A percentile compares a stretch with the other conserved stretches of the same genome.
phyloP scores from a whole-genome alignment of 1,284 basidiomycete species.

The Golubevia pallescens region DNA sequence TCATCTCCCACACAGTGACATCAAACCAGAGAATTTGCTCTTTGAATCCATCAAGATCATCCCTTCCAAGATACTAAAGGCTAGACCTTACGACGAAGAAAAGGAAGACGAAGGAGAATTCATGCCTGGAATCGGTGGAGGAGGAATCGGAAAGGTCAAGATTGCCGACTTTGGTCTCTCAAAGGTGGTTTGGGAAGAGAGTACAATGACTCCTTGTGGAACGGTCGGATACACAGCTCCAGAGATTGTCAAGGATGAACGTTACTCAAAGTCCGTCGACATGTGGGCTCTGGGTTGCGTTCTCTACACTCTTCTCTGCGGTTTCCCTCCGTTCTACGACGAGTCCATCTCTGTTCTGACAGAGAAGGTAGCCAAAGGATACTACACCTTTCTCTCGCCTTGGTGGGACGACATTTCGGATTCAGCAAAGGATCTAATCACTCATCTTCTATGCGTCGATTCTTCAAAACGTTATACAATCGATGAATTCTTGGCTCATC shows the following conservation, averaged over 20 bases:
- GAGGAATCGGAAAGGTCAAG: constrained; percentile 96
- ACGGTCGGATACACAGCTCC: constrained; percentile 99
- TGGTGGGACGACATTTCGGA: constrained; percentile 98
- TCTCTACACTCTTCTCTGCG: constrained; percentile 96
- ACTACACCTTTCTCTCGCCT: constrained; percentile 97
- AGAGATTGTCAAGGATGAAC: constrained; percentile 98
- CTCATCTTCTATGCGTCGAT: constrained; percentile 93
- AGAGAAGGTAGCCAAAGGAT: constrained; percentile 95
- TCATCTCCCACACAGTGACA: constrained; percentile 70
- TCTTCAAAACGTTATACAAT: constrained; percentile 94
- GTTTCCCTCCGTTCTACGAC: constrained; percentile 97
- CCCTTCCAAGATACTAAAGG: constrained; percentile 78
- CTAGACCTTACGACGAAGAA: constrained; percentile 93
- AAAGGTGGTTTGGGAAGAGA: constrained; percentile 98
- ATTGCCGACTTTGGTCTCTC: constrained; percentile 98
- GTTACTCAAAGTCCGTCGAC: constrained; percentile 97
- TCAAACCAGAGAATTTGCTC: constrained; percentile 97
- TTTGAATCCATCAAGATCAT: constrained; percentile 93
- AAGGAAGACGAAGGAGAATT: constrained; percentile 99
- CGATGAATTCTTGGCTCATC: constrained; percentile 94
- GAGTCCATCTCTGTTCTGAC: constrained; percentile 98
- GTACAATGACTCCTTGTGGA: constrained; percentile 98
- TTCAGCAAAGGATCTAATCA: constrained; percentile 92
- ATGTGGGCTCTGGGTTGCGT: constrained; percentile 99
- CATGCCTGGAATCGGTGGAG: constrained; percentile 85